Percentiles rank a stretch among this genome's conserved stretches.
Conservation (phyloP, 495 filamentous ascomycete species). For the Thermothielavioides terrestris region DNA sequence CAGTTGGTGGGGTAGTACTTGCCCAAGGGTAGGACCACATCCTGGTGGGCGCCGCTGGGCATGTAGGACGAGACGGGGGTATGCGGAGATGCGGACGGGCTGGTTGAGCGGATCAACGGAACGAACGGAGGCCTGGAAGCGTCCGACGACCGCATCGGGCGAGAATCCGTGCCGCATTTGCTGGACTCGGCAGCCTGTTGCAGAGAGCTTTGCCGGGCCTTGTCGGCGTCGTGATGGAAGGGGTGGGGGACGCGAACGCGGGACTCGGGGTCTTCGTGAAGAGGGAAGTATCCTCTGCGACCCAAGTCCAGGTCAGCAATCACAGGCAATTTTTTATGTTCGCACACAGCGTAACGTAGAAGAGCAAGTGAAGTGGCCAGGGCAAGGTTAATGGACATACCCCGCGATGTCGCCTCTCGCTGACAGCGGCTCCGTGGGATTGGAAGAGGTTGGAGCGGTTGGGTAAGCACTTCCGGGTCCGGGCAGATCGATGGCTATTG, state of each 20-base stretch:
- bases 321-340: background rate
- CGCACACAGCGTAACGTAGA: too few species aligned
- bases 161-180: background rate
- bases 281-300: constrained; percentile 43
- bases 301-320: background rate
- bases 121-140: constrained; percentile 9
- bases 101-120: background rate
- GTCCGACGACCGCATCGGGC: background rate
- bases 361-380: constrained; percentile 29
- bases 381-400: too few species aligned
- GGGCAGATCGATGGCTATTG: constrained; percentile 41
- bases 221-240: constrained; percentile 31
- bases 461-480: constrained; percentile 20
- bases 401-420: constrained; percentile 44
- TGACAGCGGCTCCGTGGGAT: constrained; percentile 35
- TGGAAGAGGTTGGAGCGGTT: constrained; percentile 21
- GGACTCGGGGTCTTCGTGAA: constrained; percentile 38
- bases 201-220: constrained; percentile 28
- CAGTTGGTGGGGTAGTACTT: constrained; percentile 50
- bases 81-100: constrained; percentile 13
- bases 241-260: constrained; percentile 33
- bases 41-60: constrained; percentile 29
- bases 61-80: constrained; percentile 37
- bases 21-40: constrained; percentile 37
- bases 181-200: constrained; percentile 21